These are phyloP conservation scores for Dipteronia dyeriana DNA, from an alignment of 345 rosid species.

Conservation along the genomic window DNA sequence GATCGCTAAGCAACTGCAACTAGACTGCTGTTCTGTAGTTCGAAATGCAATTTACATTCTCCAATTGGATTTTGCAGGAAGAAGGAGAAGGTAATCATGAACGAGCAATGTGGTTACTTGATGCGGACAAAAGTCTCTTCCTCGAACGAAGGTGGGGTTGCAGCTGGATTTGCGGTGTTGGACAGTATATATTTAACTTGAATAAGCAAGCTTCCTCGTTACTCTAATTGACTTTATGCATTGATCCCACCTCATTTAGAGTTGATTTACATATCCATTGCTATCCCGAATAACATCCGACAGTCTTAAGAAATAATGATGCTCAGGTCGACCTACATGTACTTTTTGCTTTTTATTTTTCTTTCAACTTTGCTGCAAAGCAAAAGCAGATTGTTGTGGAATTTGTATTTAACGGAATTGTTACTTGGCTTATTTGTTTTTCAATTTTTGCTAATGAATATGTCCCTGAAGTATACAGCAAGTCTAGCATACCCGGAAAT, in stretches of 20 bases:
- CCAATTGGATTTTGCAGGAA: constrained; percentile 51
- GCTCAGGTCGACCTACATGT: neutral
- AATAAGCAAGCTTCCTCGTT: constrained; percentile 21
- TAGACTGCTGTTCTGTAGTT: neutral
- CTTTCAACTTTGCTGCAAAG: neutral
- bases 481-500: too few species aligned
- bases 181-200: constrained; percentile 84
- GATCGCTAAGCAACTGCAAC: neutral
- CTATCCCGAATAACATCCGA: neutral
- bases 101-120: constrained; percentile 81
- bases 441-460: neutral
- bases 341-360: neutral
- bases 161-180: constrained; percentile 89
- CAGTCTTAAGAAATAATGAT: neutral
- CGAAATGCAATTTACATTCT: neutral
- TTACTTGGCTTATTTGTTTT: too few species aligned
- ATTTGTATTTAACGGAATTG: neutral
- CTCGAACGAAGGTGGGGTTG: constrained; percentile 96
- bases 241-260: neutral
- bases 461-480: neutral
- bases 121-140: constrained; percentile 87
- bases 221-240: neutral
- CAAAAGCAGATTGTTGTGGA: constrained; percentile 1
- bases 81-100: constrained; percentile 74
- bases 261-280: neutral